These are phyloP conservation scores for Neonectria neomacrospora DNA, from an alignment of 2,329 filamentous ascomycete genomes.

Conservation along the genomic window DNA sequence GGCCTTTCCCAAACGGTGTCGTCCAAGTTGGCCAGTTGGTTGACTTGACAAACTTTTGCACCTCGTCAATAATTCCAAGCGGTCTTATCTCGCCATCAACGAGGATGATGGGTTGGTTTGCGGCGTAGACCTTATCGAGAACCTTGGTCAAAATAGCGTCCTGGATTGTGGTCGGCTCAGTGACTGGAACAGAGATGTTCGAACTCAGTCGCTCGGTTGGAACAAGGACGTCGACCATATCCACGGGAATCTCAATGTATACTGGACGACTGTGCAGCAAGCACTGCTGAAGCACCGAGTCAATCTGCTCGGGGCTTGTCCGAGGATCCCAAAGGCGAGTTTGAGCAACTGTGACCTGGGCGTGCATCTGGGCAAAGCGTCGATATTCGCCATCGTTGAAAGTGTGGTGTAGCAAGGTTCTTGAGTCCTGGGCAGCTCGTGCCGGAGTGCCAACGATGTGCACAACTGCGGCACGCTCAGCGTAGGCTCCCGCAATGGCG, in stretches of 20 bases:
- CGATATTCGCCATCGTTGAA: slow-evolving; percentile 66
- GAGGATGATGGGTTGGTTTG: slow-evolving; percentile 61
- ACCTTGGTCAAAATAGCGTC: slow-evolving; percentile 49
- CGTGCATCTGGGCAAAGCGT: slow-evolving; percentile 61
- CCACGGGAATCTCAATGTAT: slow-evolving; percentile 66
- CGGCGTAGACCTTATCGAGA: slow-evolving; percentile 54
- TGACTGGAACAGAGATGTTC: slow-evolving; percentile 36
- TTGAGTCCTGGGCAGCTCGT: slow-evolving; percentile 54
- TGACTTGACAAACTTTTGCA: slow-evolving; percentile 55
- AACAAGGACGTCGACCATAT: slow-evolving; percentile 57
- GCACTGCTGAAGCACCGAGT: slow-evolving; percentile 61
- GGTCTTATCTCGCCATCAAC: slow-evolving; percentile 62
- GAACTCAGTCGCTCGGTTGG: slow-evolving; percentile 34
- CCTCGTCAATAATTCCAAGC: slow-evolving; percentile 53
- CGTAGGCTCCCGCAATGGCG: slow-evolving; percentile 67
- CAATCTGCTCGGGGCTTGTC: slow-evolving; percentile 61
- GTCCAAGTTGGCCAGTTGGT: slow-evolving; percentile 61
- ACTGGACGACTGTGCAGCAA: slow-evolving; percentile 65
- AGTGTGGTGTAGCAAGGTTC: slow-evolving; percentile 63
- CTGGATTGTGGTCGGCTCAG: slow-evolving; percentile 33
- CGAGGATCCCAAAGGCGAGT: slow-evolving; percentile 55
- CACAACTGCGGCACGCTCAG: slow-evolving; percentile 65
- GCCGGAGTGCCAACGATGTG: slow-evolving; percentile 67
- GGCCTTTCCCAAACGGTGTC: slow-evolving; percentile 60
- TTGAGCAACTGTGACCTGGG: slow-evolving; percentile 61